Base-by-base conservation (phyloP, 805 yeast species). In the Hanseniaspora jakobsenii region DNA sequence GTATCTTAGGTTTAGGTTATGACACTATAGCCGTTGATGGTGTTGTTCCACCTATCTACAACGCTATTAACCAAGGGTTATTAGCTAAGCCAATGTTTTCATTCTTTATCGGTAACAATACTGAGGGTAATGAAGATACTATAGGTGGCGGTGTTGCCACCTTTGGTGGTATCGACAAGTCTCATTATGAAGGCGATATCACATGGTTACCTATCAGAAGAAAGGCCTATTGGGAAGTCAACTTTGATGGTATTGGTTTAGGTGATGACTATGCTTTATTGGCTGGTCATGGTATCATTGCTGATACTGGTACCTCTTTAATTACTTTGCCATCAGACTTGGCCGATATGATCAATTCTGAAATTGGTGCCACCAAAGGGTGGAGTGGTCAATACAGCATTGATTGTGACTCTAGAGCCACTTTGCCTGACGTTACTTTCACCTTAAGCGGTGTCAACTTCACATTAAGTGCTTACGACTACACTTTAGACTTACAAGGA, bases 181-280 rank as follows among this genome's bases (percentile, higher is more conserved):
- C 78, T 50, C 74, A 77, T 61, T 85, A 68, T 64, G 65, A 69
- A 39, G 98, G 98, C 53, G 76, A 89, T 54, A 73, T 91, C 57
- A 82, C 89, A 43, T 86, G 94, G 86, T 74, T 91, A 66, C 98
- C 98, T 48, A 93, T 91, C 50, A 85, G 98, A 72, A 84, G 98
- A 74, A 86, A 87, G 78, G 98, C 97, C 27, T 91, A 91, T 75
- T 91, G 98, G 98, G 98, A 91, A 72, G 98, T 91, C 49, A 75
- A 80, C 55, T 81, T 91, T 54, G 85, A 85, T 55, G 87, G 94
- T 55, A 71, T 91, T 61, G 83, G 87, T 35, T 72, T 91, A 51
- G 98, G 98, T 57, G 82, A 81, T 53, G 94, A 91, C 67, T 82
- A 73, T 58, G 95, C 97, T 40, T 75, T 71, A 55, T 75, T 91